A percentile compares a stretch with the other conserved stretches of the same genome.
Conservation (phyloP, 768 basidiomycete genomes). For the Pluteus cervinus region DNA sequence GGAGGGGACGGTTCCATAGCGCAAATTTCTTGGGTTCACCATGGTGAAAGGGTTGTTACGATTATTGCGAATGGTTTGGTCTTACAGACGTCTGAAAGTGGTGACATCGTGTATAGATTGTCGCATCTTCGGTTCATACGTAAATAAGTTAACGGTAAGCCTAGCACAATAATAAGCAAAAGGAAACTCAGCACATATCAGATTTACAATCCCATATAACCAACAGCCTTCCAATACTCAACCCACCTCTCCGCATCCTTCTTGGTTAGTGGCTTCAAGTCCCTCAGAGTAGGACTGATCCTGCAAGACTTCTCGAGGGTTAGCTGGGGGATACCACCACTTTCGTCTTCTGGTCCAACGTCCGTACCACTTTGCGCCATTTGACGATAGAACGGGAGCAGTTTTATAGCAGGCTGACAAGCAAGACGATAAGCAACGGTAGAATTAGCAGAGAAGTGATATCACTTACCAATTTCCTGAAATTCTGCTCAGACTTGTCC, state of each 20-base stretch:
- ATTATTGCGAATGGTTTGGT: no score
- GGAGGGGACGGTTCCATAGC: no score
- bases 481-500: constrained; percentile 3
- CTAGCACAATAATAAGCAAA: no score
- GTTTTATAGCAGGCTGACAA: constrained; percentile 26
- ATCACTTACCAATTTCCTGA: constrained; percentile 7
- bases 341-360: not conserved
- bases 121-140: no score
- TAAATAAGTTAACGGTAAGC: no score
- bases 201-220: not conserved
- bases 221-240: constrained; percentile 1
- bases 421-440: not conserved
- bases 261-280: not conserved
- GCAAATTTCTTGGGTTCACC: no score
- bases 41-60: no score
- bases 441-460: not conserved
- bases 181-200: no score
- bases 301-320: not conserved
- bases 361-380: constrained; percentile 8
- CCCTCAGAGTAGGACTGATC: not conserved
- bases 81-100: no score
- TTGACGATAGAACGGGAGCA: constrained; percentile 25
- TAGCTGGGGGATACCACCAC: not conserved
- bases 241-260: not conserved
- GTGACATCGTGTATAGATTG: no score